Evolutionary conservation across 1,284 basidiomycete genomes (phyloP).

Genomic region (Tilletia setariae): DNA sequence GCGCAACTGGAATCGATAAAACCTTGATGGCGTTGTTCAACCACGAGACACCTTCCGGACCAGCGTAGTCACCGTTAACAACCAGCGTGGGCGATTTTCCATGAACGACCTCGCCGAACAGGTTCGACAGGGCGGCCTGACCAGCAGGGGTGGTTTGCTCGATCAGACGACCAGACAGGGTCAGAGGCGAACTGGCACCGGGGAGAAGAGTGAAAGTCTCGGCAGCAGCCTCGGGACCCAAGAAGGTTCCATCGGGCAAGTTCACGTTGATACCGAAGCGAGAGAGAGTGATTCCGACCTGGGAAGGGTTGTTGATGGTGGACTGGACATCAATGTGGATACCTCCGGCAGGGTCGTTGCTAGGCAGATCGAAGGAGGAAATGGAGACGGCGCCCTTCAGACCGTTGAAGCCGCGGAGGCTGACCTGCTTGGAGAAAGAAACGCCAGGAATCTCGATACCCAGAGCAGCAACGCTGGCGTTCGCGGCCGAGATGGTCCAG

Average conservation of each 20-base stretch:
- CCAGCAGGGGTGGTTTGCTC: no score
- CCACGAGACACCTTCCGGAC: slow-evolving; percentile 67
- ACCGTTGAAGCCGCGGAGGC: slow-evolving; percentile 70
- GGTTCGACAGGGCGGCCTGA: slow-evolving; percentile 63
- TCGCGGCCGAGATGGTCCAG: slow-evolving; percentile 70
- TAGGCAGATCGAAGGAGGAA: slow-evolving; percentile 69
- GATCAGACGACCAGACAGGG: slow-evolving; percentile 68
- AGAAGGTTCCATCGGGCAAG: slow-evolving; percentile 60
- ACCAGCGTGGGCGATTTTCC: slow-evolving; percentile 65
- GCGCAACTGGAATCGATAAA: slow-evolving; percentile 63
- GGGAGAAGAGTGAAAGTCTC: slow-evolving; percentile 64
- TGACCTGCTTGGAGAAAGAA: slow-evolving; percentile 64
- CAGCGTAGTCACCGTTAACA: slow-evolving; percentile 67
- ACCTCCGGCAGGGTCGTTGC: slow-evolving; percentile 71
- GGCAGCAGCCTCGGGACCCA: slow-evolving; percentile 64
- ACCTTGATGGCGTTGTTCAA: slow-evolving; percentile 71
- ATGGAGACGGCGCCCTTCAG: slow-evolving; percentile 67
- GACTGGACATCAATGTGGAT: slow-evolving; percentile 68
- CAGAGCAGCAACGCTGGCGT: slow-evolving; percentile 62
- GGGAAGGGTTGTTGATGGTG: slow-evolving; percentile 69
- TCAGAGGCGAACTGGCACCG: slow-evolving; percentile 62
- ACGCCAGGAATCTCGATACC: slow-evolving; percentile 61
- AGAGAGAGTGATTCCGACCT: slow-evolving; percentile 69
- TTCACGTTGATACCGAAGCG: slow-evolving; percentile 66
- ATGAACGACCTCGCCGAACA: slow-evolving; percentile 73